A percentile compares a stretch with the other conserved stretches of the same genome.
phyloP scores from a whole-genome alignment of 306 rosid species.

The Fragaria iinumae region DNA sequence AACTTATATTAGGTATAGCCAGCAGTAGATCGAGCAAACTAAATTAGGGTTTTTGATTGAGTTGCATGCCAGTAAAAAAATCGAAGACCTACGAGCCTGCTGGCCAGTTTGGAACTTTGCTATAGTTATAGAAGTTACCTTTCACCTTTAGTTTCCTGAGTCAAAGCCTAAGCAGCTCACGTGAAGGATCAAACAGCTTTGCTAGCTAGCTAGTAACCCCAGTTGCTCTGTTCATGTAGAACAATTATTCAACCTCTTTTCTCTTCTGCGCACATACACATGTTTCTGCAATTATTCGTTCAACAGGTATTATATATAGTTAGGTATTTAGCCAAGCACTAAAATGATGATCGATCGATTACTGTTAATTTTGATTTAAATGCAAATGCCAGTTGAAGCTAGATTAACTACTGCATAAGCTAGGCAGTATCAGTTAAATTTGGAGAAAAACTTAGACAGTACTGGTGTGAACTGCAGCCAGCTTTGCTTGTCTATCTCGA shows the following conservation, averaged over 20 bases:
- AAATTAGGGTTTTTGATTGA: too few species aligned
- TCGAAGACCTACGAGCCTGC: not conserved
- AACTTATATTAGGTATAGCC: too few species aligned
- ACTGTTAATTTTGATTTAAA: not conserved
- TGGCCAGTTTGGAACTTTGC: constrained; percentile 1
- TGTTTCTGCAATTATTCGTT: constrained; percentile 6
- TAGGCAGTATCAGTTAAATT: not conserved
- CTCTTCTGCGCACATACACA: not conserved
- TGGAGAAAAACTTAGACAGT: not conserved
- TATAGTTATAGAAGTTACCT: not conserved
- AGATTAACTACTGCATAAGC: not conserved
- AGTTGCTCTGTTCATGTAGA: not conserved
- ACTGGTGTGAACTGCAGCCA: not conserved
- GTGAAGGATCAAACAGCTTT: constrained; percentile 12
- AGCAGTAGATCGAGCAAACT: too few species aligned
- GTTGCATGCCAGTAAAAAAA: too few species aligned
- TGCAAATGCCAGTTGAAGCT: not conserved
- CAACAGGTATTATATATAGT: not conserved
- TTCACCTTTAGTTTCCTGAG: not conserved
- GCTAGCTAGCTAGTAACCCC: constrained; percentile 7
- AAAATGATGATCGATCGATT: not conserved
- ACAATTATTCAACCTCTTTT: not conserved
- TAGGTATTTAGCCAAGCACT: not conserved
- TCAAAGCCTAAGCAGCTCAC: constrained; percentile 11
- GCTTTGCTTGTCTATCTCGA: not conserved